phyloP scores from a whole-genome alignment of 352 stramenopile genomes.

The Poterioochromonas sp. region DNA sequence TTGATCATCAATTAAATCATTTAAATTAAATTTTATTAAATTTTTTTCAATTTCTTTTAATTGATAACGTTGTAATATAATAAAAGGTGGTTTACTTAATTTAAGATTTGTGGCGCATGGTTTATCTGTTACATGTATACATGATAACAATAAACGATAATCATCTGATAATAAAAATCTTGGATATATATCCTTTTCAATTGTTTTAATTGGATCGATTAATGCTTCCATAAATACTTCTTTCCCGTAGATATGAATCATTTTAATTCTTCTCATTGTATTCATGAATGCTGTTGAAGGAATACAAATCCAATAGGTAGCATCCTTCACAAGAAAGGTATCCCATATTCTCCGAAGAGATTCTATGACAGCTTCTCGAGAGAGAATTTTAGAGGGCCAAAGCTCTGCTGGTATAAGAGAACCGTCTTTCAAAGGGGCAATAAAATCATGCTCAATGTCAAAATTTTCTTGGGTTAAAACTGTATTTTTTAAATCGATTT shows the following conservation, averaged over 20 bases:
- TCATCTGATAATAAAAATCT: slow-evolving; percentile 1
- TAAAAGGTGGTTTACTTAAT: background rate
- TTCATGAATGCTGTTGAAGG: background rate
- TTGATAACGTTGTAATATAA: background rate
- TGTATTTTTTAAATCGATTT: background rate
- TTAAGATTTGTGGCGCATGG: background rate
- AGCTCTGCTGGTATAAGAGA: background rate
- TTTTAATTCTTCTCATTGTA: background rate
- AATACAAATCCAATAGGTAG: slow-evolving; percentile 19
- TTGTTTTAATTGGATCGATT: slow-evolving; percentile 8
- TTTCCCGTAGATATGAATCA: slow-evolving; percentile 1
- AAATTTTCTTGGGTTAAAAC: background rate
- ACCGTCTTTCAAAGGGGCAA: background rate
- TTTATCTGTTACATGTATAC: background rate
- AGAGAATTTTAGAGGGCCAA: background rate
- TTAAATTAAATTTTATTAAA: background rate
- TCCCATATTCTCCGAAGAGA: background rate
- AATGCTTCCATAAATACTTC: slow-evolving; percentile 25
- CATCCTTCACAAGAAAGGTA: background rate
- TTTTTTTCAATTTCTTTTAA: background rate
- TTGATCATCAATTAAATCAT: slow-evolving; percentile 1
- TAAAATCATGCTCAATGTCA: background rate
- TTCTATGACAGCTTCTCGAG: background rate
- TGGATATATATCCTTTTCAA: slow-evolving; percentile 6
- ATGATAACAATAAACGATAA: background rate